Conservation (phyloP, 2,329 filamentous ascomycete species). For the Fonsecaea erecta region DNA sequence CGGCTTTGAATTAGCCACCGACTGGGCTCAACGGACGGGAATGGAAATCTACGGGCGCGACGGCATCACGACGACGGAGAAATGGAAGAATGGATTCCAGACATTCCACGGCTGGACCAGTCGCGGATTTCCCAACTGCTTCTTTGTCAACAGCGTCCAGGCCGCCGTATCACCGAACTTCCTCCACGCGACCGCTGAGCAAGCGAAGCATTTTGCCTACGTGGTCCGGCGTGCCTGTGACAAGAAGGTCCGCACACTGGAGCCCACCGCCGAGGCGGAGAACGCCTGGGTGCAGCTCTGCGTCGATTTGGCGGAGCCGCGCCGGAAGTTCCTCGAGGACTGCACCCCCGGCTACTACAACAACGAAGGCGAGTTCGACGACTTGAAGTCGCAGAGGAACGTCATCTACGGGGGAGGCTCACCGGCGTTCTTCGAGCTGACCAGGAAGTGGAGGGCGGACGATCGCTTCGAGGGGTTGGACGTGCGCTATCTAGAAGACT, state of each 20-base stretch:
- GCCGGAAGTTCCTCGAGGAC: slow-evolving; percentile 23
- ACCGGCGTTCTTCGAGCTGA: slow-evolving; percentile 23
- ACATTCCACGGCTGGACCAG: slow-evolving; percentile 32
- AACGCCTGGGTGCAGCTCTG: slow-evolving; percentile 28
- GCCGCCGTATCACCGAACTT: slow-evolving; percentile 32
- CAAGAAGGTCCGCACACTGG: slow-evolving; percentile 22
- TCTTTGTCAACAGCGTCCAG: slow-evolving; percentile 29
- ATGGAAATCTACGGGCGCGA: slow-evolving; percentile 40
- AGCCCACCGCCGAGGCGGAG: slow-evolving; percentile 30
- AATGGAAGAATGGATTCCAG: slow-evolving; percentile 35
- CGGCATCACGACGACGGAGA: slow-evolving; percentile 35
- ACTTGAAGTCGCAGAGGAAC: slow-evolving; percentile 12
- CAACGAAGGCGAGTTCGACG: slow-evolving; percentile 25
- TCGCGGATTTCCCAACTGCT: slow-evolving; percentile 31
- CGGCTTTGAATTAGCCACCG: slow-evolving; percentile 45
- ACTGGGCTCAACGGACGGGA: slow-evolving; percentile 27
- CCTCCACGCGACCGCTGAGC: slow-evolving; percentile 31
- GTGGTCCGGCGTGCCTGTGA: slow-evolving; percentile 21
- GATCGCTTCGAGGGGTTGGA: slow-evolving; percentile 29
- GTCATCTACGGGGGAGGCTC: slow-evolving; percentile 29
- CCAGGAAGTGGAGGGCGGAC: slow-evolving; percentile 28
- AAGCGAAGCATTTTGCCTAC: slow-evolving; percentile 31
- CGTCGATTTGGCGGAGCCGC: slow-evolving; percentile 14
- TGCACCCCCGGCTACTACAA: slow-evolving; percentile 34
- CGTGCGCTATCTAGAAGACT: not conserved